Base-by-base conservation (phyloP, 1,139 yeast species). In the Wickerhamomyces sp. region DNA sequence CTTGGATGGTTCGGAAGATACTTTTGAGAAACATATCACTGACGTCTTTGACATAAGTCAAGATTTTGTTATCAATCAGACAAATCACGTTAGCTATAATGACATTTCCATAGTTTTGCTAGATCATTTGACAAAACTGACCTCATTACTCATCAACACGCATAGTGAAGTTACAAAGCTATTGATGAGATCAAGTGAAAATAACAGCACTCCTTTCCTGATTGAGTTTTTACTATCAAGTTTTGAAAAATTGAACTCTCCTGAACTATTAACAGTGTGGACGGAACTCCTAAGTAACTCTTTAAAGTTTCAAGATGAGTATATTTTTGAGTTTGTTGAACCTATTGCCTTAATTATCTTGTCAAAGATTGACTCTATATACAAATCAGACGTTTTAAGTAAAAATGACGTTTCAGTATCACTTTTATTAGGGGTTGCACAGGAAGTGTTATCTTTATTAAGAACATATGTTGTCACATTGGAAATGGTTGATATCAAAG, bases 391-490 rank as follows among this genome's bases (percentile, higher is more conserved):
- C n/a, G 35, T 37, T 1, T 38, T 37, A 3, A 43, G 48, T n/a
- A 51, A 49, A 25, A 55, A 53, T 35, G 81, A 74, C 35, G 62
- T 68, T 4, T 70, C 75, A 2, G 70, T 81, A 14, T 72, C 72
- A 25, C 68, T 72, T 26, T 58, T 84, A 26, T 60, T 86, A 33
- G 66, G 72, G n/a, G 90, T 92, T 0, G 58, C 86, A 28, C 49
- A 53, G 35, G 56, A 53, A 22, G 46, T 53, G 3, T 21, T 54
- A 13, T 40, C 54, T 0, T 22, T 54, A 16, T 43, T 49, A 34
- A 44, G 51, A 41, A 51, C 55, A 1, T 54, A 51, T 35, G 55
- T 49, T 21, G 34, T 47, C 13, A 46, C 49, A 3, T 35, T 53
- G 14, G 57, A 53, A 31, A 45, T 48, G 15, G 49, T 46, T 36